Base-by-base conservation (phyloP, 257 asterid genomes). In the Voacanga thouarsii region DNA sequence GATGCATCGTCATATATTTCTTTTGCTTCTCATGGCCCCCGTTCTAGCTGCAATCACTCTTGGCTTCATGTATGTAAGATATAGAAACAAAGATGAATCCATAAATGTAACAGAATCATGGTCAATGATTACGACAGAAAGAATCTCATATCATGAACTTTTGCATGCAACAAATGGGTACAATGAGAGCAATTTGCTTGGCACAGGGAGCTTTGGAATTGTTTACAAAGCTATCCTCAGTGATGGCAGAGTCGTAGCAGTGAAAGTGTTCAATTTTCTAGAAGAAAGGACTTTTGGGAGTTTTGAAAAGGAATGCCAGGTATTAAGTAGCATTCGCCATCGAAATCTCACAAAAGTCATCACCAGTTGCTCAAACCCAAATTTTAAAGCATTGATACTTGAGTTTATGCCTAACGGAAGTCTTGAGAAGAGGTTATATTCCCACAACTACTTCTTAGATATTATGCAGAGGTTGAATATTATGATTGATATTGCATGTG, bases 401-500 rank as follows among this genome's bases (percentile, higher is more conserved):
- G 79, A 75, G 6, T 75, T 43, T 12, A 61, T 61, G 61, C 23
- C 49, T 0, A 61, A 75, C 1, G 79, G 72, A 28, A 63, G 37
- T 30, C 79, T 76, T 47, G 73, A 64, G 10, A 76, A 30, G 8
- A 45, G 79, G 79, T 47, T 76, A 23, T 30, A 76, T 37, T 63
- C 73, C 6, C 33, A 18, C 14, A 76, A 76, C 12, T 30, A 45
- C 14, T 76, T 9, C 72, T 47, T 76, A 10, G 23, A 63, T 14
- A 3, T 76, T 5, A 2, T 19, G 44, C 49, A 64, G 6, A 53
- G 59, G n/a, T 53, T 53, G 59, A 53, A 15, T 23, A 53, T 53
- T 5, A 53, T 53, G 59, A 30, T 47, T 16, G 73, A 64, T 30
- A 73, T 76, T 24, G 79, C 79, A 14, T 28, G 6, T 5, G 79